Evolutionary conservation across 169 alveolate genomes (phyloP), one percentile per base, ranked within the genome.

Genomic region (Plasmodium inui): DNA sequence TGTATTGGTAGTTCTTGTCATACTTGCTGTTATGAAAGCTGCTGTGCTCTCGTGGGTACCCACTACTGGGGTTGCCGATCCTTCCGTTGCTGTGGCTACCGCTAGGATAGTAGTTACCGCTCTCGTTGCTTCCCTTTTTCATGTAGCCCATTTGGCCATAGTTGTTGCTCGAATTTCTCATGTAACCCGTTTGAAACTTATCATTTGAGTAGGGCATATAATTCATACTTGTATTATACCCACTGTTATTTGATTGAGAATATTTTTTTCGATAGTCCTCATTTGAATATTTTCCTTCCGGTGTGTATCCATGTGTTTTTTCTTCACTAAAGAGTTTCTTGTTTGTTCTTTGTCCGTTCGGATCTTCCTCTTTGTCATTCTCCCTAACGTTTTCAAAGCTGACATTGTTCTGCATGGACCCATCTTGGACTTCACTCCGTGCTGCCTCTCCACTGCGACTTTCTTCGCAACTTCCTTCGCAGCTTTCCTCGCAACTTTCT

Each of bases 291-390:
- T 39, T 82, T 14, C 2, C 3, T 3, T 82, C 81, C 2, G 90
- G 90, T 70, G 30, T 2, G 26, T 39, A 26, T 7, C 92, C 92
- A 34, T 37, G 57, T 70, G 74, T 39, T 0, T 83, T 26, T 14
- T 83, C 83, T 22, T 70, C 34, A 30, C 30, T 9, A 39, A 83
- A 83, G 2, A 70, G 37, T 70, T 70, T 67, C 12, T 83, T 83
- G 1, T 55, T 83, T 32, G 32, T 26, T 37, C 70, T 83, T 70
- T 32, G 34, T 30, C 76, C 32, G 74, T 39, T 39, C n/a, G 37
- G 30, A 34, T 39, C 17, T 83, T 70, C 73, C 50, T 83, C 82
- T 39, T 14, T 83, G 53, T 83, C 82, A n/a, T 70, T 30, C n/a
- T 83, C 82, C 32, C 37, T 83, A 71, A 44, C 82, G 4, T 17